These are phyloP conservation scores for Physocladia obscura DNA, from an alignment of 192 early-diverging fungal genomes.

Conservation along the genomic window DNA sequence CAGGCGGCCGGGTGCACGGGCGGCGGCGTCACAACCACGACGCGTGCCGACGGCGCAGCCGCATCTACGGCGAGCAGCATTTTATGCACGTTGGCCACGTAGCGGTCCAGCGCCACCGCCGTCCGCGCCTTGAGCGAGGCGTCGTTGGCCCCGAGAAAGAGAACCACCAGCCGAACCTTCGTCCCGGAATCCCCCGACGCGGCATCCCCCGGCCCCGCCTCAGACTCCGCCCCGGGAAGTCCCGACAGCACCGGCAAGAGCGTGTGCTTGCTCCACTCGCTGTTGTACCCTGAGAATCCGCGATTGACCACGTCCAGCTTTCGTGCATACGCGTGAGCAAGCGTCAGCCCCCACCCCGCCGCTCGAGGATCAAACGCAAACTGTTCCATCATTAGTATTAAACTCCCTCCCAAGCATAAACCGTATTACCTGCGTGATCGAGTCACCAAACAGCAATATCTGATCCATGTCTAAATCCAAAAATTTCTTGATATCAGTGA, in stretches of 20 bases:
- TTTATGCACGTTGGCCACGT: constrained; percentile 55
- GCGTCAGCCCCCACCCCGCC: constrained; percentile 50
- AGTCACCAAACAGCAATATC: constrained; percentile 37
- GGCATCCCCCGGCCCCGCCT: too few relatives aligned
- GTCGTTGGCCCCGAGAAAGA: constrained; percentile 87
- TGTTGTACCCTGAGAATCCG: constrained; percentile 71
- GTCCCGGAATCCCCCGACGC: constrained; percentile 1
- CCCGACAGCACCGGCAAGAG: constrained; percentile 52
- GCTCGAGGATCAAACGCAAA: constrained; percentile 9
- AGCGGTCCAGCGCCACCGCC: constrained; percentile 62
- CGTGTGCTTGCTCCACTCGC: constrained; percentile 55
- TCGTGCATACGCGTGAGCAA: constrained; percentile 61
- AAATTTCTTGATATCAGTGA: too few relatives aligned
- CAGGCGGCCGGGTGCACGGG: constrained; percentile 56
- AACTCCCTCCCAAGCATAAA: background rate
- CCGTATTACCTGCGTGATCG: constrained; percentile 31
- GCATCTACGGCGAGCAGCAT: constrained; percentile 58
- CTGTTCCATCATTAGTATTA: background rate
- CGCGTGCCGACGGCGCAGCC: constrained; percentile 59
- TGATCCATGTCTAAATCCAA: too few relatives aligned
- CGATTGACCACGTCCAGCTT: constrained; percentile 76
- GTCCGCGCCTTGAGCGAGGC: constrained; percentile 58
- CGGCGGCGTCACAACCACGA: constrained; percentile 74
- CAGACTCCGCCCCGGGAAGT: background rate
- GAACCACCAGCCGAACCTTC: constrained; percentile 55